Evolutionary conservation across 2,329 filamentous ascomycete genomes (phyloP), one percentile per base, ranked within the genome.

Genomic region (Orbilia blumenaviensis): DNA sequence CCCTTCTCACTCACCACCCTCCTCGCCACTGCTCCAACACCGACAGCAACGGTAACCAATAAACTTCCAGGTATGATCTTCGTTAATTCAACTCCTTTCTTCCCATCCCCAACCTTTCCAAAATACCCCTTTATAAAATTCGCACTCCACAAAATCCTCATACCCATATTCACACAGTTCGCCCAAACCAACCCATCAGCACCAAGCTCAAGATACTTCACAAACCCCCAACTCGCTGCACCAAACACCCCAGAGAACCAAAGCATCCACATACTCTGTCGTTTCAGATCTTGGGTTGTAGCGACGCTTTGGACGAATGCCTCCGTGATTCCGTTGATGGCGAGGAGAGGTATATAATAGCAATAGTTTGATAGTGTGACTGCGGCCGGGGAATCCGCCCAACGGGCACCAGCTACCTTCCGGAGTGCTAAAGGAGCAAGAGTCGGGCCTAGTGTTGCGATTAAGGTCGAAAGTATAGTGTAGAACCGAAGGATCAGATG

Each of bases 291-390:
- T 2, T 86, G 83, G 78, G 92, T 87, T 0, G 88, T 90, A 0
- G 94, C 94, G 0, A 96, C 92, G 1, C 92, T 93, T 0, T 94
- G 90, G 14, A 98, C 94, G 80, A 99, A 98, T 0, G 93, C 92
- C 83, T 99, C 95, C 1, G 91, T 89, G 21, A 98, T 88, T 61
- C 95, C 95, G 81, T 99, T 99, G 80, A 96, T 84, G 2, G 94
- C 95, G 2, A 98, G 87, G 25, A 98, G 89, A 0, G 95, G 95
- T 73, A 99, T 92, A 84, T 97, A 98, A 83, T 93, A 93, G 84
- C 92, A 94, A 83, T 97, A 99, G 0, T 87, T 87, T 0, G 90
- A 89, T 5, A 99, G 86, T 2, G 95, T 90, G 7, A 86, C 83
- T 4, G 90, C 90, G 0, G 94, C 92, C 46, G 91, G 91, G 0